A percentile compares a stretch with the other conserved stretches of the same genome.
Evolutionary conservation across 768 basidiomycete species (phyloP).

Genomic region (Hydnomerulius pinastri): DNA sequence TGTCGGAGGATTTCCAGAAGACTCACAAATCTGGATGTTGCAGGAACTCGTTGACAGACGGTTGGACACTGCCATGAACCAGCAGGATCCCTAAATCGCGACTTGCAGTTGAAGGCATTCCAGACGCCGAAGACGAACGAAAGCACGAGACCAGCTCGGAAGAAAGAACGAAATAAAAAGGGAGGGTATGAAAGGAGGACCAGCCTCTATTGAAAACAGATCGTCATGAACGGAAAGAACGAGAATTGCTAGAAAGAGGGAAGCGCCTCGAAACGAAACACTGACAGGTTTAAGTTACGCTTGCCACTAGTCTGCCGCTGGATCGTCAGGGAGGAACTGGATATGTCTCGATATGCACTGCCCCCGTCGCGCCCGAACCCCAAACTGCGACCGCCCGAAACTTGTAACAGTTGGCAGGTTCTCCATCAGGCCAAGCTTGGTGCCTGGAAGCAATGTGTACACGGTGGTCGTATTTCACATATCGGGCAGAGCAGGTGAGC

Average conservation of each 20-base stretch:
- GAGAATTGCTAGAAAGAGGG: not conserved
- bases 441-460: no score
- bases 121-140: constrained; percentile 1
- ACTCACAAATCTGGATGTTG: constrained; percentile 37
- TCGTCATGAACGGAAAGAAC: constrained; percentile 5
- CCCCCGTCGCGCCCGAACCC: not conserved
- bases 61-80: constrained; percentile 3
- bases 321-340: not conserved
- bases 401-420: no score
- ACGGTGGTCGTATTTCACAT: no score
- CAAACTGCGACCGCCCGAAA: no score
- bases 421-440: no score
- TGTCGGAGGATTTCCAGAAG: not conserved
- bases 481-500: no score
- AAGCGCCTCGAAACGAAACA: not conserved
- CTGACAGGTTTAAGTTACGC: not conserved
- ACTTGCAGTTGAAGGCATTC: not conserved
- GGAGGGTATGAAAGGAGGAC: constrained; percentile 4
- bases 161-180: constrained; percentile 1
- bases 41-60: constrained; percentile 25
- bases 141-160: constrained; percentile 32
- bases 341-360: not conserved
- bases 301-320: not conserved
- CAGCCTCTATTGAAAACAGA: constrained; percentile 9
- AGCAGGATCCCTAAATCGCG: constrained; percentile 2